Percentiles rank a stretch among this genome's conserved stretches.
Conservation (phyloP, 257 asterid species). For the Nicotiana undulata region DNA sequence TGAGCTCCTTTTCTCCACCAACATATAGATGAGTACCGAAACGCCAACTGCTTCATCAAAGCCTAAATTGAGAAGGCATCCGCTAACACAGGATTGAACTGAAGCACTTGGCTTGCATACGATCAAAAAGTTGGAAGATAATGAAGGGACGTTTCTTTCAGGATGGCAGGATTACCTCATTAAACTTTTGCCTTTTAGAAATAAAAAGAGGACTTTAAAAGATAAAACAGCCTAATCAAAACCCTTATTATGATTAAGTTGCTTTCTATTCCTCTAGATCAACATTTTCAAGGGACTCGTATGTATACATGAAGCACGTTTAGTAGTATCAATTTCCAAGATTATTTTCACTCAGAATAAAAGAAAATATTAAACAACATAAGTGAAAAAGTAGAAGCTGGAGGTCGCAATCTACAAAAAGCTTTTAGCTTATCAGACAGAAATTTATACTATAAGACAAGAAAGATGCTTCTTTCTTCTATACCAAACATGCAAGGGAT, state of each 20-base stretch:
- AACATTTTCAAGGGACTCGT: background rate
- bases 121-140: background rate
- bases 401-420: background rate
- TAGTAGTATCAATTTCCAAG: background rate
- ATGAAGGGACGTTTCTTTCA: background rate
- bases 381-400: background rate
- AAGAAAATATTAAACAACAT: background rate
- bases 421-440: background rate
- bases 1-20: background rate
- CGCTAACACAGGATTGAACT: background rate
- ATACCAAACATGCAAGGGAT: background rate
- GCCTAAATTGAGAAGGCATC: background rate
- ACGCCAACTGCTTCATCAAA: background rate
- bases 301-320: background rate
- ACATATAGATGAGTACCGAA: background rate
- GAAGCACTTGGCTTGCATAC: background rate
- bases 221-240: background rate
- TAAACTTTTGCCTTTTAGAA: background rate
- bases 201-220: background rate
- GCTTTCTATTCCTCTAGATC: background rate
- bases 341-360: background rate
- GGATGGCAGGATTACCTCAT: background rate
- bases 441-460: no score
- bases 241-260: background rate
- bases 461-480: background rate